Evolutionary conservation across 228 moss, liverwort and hornwort species (phyloP), one percentile per base, ranked within the genome.

Genomic region (Sphagnum magellanicum): DNA sequence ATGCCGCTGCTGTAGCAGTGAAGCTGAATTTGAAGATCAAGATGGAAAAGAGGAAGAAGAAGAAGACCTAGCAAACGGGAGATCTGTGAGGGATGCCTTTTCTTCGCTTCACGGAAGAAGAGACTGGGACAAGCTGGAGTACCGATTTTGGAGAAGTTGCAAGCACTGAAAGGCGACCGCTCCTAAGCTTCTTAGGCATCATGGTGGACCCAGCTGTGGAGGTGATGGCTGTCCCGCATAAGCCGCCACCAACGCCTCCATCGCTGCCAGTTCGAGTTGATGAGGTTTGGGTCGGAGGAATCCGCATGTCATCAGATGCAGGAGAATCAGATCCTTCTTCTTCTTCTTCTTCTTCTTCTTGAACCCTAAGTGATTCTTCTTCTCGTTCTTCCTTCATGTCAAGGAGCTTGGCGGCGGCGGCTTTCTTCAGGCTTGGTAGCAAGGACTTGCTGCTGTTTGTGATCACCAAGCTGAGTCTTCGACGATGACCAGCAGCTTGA

Each of bases 31-130:
- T 32, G 32, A 32, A 32, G 32, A 32, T 32, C 32, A 32, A 32
- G 32, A 32, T 32, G 32, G 32, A 32, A 32, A 32, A 32, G n/a
- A n/a, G n/a, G n/a, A n/a, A n/a, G 32, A 32, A 32, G 32, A 32
- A 32, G 32, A 32, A 32, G 32, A 32, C 32, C 79, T 87, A 98
- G 76, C 87, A 94, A 78, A 94, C 86, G 64, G 98, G 98, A 53
- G 98, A 94, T 83, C 98, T 83, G 77, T 94, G 94, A 17, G 98
- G 98, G 12, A 89, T 94, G 64, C 98, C 94, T 79, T 98, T 98
- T 74, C 98, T 89, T 74, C 98, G 82, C 84, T 94, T 93, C 57
- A 80, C 74, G 66, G 94, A 94, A 32, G 32, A 32, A 32, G 32
- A 32, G 32, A 32, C 32, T 32, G 32, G 91, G 60, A 83, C 81